phyloP scores from a whole-genome alignment of 2,329 filamentous ascomycete species.

The Xylariaceae sp. region DNA sequence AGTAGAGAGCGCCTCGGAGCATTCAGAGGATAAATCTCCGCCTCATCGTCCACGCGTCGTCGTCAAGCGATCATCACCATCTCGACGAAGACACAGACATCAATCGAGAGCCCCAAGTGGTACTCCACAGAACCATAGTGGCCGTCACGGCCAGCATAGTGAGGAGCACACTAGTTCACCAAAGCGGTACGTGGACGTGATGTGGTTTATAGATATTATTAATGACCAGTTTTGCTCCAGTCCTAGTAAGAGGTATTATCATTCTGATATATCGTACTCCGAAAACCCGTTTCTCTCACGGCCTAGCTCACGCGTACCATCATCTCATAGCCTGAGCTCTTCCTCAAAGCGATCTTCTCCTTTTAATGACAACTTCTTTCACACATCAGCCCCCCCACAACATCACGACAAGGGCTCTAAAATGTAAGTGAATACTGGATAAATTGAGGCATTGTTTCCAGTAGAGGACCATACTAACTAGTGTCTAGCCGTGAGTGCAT shows the following conservation, averaged over 20 bases:
- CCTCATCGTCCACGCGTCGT: slow-evolving; percentile 22
- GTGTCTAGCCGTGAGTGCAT: slow-evolving; percentile 70
- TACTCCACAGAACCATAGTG: slow-evolving; percentile 31
- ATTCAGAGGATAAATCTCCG: slow-evolving; percentile 23
- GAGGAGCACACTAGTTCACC: slow-evolving; percentile 38
- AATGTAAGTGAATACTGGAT: slow-evolving; percentile 34
- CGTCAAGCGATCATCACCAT: slow-evolving; percentile 30
- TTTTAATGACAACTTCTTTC: slow-evolving; percentile 40
- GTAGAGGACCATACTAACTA: slow-evolving; percentile 29
- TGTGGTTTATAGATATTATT: slow-evolving; percentile 6
- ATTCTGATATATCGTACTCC: slow-evolving; percentile 42
- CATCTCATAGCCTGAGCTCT: slow-evolving; percentile 47
- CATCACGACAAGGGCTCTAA: slow-evolving; percentile 39
- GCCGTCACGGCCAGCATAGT: slow-evolving; percentile 32
- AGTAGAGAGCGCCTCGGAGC: slow-evolving; percentile 26
- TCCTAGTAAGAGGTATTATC: slow-evolving; percentile 38
- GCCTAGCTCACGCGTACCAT: slow-evolving; percentile 45
- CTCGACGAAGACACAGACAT: slow-evolving; percentile 33
- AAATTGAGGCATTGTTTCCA: slow-evolving; percentile 7
- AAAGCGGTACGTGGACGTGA: slow-evolving; percentile 40
- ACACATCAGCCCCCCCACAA: slow-evolving; percentile 33
- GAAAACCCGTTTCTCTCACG: slow-evolving; percentile 43
- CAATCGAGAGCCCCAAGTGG: slow-evolving; percentile 38
- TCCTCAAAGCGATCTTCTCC: slow-evolving; percentile 46
- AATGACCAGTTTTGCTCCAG: slow-evolving; percentile 32